Conservation (phyloP, 2,329 filamentous ascomycete species). For the Penicillium paneum region DNA sequence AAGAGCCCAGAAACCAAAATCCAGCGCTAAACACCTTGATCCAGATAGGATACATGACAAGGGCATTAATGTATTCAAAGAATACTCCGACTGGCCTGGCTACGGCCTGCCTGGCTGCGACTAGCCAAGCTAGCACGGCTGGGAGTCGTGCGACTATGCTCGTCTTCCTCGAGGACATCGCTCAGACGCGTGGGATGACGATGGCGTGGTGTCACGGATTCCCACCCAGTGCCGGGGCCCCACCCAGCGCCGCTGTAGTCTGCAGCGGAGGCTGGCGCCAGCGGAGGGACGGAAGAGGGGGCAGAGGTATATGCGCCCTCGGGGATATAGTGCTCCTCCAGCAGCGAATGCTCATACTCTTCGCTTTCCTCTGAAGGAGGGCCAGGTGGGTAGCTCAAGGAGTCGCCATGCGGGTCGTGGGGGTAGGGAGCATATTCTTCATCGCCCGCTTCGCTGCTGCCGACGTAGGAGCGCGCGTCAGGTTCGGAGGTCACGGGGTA, state of each 20-base stretch:
- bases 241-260: slow-evolving; percentile 69
- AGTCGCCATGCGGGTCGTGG: slow-evolving; percentile 59
- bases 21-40: neutral
- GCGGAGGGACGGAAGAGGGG: slow-evolving; percentile 25
- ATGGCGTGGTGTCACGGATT: slow-evolving; percentile 67
- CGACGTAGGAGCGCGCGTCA: slow-evolving; percentile 49
- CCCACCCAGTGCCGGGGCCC: slow-evolving; percentile 68
- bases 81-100: slow-evolving; percentile 12
- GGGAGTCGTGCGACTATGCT: slow-evolving; percentile 63
- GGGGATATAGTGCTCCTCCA: slow-evolving; percentile 46
- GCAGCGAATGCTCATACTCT: slow-evolving; percentile 52
- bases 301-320: slow-evolving; percentile 27
- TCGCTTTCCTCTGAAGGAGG: slow-evolving; percentile 50
- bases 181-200: slow-evolving; percentile 85
- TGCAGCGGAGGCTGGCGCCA: slow-evolving; percentile 38
- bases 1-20: neutral
- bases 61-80: neutral
- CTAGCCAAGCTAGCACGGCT: slow-evolving; percentile 61
- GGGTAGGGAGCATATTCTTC: slow-evolving; percentile 69
- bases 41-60: neutral
- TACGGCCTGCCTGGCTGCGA: slow-evolving; percentile 14
- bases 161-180: slow-evolving; percentile 83
- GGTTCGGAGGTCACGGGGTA: slow-evolving; percentile 46
- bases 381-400: slow-evolving; percentile 53
- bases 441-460: slow-evolving; percentile 61